A percentile compares a stretch with the other conserved stretches of the same genome.
Evolutionary conservation across 2,329 filamentous ascomycete species (phyloP).

Genomic region (Fusarium citri): DNA sequence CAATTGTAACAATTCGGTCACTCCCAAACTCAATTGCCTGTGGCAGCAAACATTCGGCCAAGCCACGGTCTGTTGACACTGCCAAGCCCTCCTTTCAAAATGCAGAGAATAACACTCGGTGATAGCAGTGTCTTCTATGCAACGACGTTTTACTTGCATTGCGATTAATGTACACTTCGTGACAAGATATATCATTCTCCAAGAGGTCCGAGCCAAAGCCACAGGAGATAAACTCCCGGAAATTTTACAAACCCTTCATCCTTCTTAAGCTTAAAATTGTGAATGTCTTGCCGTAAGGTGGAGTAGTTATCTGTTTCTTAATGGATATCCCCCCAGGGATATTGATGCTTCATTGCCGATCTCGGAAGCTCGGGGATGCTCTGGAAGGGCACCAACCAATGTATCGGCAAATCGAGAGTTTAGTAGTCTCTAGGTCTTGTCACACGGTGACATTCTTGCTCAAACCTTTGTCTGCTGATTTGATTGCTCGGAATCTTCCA

Average conservation of each 20-base stretch:
- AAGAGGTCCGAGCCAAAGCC: neutral
- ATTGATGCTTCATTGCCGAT: neutral
- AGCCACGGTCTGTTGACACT: neutral
- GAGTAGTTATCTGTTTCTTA: neutral
- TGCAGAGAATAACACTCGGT: fast-evolving
- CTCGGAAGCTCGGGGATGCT: neutral
- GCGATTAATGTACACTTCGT: neutral
- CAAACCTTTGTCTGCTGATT: neutral
- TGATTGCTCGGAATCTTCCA: neutral
- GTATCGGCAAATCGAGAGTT: neutral
- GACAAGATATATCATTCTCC: neutral
- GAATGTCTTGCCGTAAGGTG: neutral
- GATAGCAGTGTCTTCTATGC: neutral
- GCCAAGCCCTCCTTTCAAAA: neutral
- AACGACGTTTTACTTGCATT: neutral
- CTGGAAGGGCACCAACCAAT: neutral
- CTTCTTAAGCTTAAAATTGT: neutral
- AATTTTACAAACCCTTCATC: neutral
- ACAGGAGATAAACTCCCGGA: neutral
- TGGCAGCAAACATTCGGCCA: neutral
- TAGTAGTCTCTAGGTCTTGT: neutral
- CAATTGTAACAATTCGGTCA: neutral
- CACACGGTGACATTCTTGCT: neutral
- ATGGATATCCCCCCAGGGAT: fast-evolving
- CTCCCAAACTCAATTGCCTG: neutral